phyloP scores from a whole-genome alignment of 2,329 filamentous ascomycete genomes.

The Cladophialophora bantiana region DNA sequence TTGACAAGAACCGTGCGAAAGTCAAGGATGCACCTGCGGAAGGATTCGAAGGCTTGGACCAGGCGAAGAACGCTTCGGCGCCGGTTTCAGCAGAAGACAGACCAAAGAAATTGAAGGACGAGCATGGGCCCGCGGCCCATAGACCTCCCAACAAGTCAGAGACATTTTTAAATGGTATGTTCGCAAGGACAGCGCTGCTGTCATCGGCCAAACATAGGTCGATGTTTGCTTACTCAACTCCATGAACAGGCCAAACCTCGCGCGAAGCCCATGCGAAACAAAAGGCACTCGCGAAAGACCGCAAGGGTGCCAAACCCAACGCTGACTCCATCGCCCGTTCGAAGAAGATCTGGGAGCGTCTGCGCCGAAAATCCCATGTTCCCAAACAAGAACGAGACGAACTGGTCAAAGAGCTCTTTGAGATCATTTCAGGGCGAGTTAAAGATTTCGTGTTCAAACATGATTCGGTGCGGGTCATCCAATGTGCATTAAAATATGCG shows the following conservation, averaged over 20 bases:
- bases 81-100: not conserved
- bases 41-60: slow-evolving; percentile 18
- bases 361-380: slow-evolving; percentile 92
- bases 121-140: slow-evolving; percentile 3
- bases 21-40: not conserved
- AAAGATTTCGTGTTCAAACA: slow-evolving; percentile 99
- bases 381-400: slow-evolving; percentile 85
- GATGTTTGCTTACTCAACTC: slow-evolving; percentile 11
- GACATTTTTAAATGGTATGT: slow-evolving; percentile 30
- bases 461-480: slow-evolving; percentile 93
- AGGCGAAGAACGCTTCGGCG: slow-evolving; percentile 4
- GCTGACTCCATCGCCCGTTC: slow-evolving; percentile 86
- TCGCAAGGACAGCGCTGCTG: not conserved
- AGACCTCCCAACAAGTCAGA: slow-evolving; percentile 11
- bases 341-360: slow-evolving; percentile 96
- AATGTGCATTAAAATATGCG: slow-evolving; percentile 96
- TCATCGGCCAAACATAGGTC: not conserved
- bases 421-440: slow-evolving; percentile 87
- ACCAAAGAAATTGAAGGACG: slow-evolving; percentile 10
- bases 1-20: slow-evolving; percentile 7
- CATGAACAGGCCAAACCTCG: slow-evolving; percentile 65
- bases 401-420: slow-evolving; percentile 87
- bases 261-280: slow-evolving; percentile 93
- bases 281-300: slow-evolving; percentile 83
- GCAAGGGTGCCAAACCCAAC: slow-evolving; percentile 90